Evolutionary conservation across 176 grass and related monocot species (phyloP).

Genomic region (Lolium rigidum): DNA sequence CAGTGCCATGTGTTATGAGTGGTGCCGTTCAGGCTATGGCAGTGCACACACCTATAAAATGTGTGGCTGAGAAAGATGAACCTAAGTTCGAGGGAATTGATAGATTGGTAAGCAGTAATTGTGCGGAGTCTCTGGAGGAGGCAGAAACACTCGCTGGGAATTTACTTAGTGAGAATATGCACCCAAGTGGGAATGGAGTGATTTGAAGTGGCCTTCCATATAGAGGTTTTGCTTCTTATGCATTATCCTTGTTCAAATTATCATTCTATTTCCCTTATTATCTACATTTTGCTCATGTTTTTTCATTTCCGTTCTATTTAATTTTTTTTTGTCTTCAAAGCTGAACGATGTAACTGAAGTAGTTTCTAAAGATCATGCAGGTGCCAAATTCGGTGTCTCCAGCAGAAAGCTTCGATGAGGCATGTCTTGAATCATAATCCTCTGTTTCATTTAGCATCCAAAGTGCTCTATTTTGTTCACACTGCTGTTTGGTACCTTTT

Average conservation of each 20-base stretch:
- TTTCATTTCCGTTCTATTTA: conserved; percentile 22
- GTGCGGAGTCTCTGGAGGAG: conserved; percentile 42
- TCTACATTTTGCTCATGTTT: neutral
- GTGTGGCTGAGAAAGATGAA: conserved; percentile 25
- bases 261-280: conserved; percentile 26
- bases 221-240: conserved; percentile 63
- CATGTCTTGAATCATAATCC: conserved; percentile 30
- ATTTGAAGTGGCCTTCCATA: conserved; percentile 41
- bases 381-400: conserved; percentile 46
- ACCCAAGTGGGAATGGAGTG: conserved; percentile 35
- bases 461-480: conserved; percentile 58
- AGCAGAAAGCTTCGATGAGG: conserved; percentile 53
- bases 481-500: conserved; percentile 37
- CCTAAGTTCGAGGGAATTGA: conserved; percentile 36
- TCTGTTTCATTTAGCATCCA: too few relatives aligned
- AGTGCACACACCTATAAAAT: conserved; percentile 12
- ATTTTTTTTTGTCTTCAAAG: conserved; percentile 45
- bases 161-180: conserved; percentile 28
- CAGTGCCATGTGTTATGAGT: conserved; percentile 29
- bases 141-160: neutral
- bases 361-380: conserved; percentile 60
- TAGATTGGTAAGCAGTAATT: conserved; percentile 35
- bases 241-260: conserved; percentile 26
- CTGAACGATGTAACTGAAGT: conserved; percentile 49
- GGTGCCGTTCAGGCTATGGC: neutral